These are phyloP conservation scores for Alternaria conjuncta DNA, from an alignment of 2,329 filamentous ascomycete genomes.

Conservation along the genomic window DNA sequence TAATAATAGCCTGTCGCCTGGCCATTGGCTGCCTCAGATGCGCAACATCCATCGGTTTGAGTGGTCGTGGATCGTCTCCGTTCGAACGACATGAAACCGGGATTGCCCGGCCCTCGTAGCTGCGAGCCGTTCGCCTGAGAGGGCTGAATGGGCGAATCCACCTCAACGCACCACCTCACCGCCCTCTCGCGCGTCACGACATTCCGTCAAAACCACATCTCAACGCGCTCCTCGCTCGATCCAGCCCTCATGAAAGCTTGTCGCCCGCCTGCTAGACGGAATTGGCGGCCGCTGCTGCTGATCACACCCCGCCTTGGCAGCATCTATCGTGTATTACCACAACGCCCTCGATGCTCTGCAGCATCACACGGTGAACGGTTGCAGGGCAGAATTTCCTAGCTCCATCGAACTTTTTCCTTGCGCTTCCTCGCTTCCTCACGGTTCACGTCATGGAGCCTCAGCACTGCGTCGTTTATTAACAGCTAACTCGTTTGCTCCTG, in stretches of 20 bases:
- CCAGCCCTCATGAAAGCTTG: not conserved
- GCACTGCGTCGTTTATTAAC: constrained; percentile 8
- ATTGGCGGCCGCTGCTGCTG: constrained; percentile 9
- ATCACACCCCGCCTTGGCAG: constrained; percentile 15
- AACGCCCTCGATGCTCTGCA: not conserved
- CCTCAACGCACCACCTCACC: constrained; percentile 5
- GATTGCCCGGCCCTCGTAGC: constrained; percentile 25
- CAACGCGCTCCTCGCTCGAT: not conserved
- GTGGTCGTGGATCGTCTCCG: constrained; percentile 4
- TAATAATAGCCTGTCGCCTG: constrained; percentile 10
- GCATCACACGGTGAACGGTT: constrained; percentile 19
- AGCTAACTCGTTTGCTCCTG: constrained; percentile 23
- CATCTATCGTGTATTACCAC: constrained; percentile 2
- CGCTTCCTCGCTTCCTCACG: constrained; percentile 13
- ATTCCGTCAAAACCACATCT: not conserved
- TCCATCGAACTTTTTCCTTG: constrained; percentile 12
- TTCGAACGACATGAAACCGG: constrained; percentile 31
- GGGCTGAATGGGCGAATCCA: not conserved
- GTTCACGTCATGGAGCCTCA: constrained; percentile 25
- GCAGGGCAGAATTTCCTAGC: constrained; percentile 26
- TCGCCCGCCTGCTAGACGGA: not conserved
- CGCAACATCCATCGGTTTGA: constrained; percentile 20
- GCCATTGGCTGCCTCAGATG: constrained; percentile 21
- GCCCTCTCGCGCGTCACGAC: constrained; percentile 2
- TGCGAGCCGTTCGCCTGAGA: constrained; percentile 13